These are phyloP conservation scores for Apiospora phragmitis DNA, from an alignment of 2,329 filamentous ascomycete genomes.

Conservation along the genomic window DNA sequence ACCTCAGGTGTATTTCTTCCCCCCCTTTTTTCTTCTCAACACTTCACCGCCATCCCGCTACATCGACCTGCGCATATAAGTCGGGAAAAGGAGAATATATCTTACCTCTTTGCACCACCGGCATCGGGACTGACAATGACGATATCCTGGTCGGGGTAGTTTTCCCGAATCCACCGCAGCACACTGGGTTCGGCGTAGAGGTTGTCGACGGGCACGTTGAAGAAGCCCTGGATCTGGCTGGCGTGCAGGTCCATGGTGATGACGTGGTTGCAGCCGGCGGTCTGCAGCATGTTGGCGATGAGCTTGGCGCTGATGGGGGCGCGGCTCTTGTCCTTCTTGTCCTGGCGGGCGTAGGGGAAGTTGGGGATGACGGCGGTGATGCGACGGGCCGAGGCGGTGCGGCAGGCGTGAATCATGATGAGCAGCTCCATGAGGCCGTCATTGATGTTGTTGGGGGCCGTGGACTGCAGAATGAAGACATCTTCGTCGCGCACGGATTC, in stretches of 20 bases:
- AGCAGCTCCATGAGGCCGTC: constrained; percentile 97
- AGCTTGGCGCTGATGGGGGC: constrained; percentile 96
- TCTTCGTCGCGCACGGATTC: constrained; percentile 97
- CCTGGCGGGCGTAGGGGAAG: constrained; percentile 94
- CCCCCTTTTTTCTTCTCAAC: neutral
- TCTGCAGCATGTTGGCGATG: constrained; percentile 97
- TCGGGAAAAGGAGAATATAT: neutral
- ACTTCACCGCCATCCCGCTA: neutral
- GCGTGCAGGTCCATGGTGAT: constrained; percentile 97
- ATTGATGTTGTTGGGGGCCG: constrained; percentile 93
- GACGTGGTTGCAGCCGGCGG: constrained; percentile 87
- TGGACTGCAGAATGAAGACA: constrained; percentile 97
- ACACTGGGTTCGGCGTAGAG: constrained; percentile 94
- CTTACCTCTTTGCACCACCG: constrained; percentile 82
- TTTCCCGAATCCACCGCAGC: constrained; percentile 86
- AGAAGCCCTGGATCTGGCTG: constrained; percentile 93
- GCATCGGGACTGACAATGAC: constrained; percentile 96
- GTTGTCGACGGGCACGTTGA: constrained; percentile 76
- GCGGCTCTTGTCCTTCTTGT: constrained; percentile 92
- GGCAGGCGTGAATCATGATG: constrained; percentile 96
- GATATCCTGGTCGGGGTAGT: constrained; percentile 77
- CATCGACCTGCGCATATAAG: neutral
- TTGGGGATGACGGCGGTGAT: constrained; percentile 96
- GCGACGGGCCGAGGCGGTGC: constrained; percentile 68
- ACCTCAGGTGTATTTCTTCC: neutral